Conservation (phyloP, 2,329 filamentous ascomycete species). For the Fusarium sarcochroum region DNA sequence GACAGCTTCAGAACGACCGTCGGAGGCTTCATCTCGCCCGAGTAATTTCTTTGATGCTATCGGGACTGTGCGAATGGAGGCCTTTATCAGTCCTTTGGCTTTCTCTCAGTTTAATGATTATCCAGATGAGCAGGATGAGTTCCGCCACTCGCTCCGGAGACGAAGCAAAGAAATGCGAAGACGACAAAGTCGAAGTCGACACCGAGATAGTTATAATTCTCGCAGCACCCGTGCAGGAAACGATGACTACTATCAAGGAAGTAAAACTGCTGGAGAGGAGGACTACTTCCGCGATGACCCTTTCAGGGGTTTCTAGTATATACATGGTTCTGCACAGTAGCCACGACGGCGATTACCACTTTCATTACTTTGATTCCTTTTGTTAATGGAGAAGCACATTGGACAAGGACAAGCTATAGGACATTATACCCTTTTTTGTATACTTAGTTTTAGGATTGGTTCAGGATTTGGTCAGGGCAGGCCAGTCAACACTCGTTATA, state of each 20-base stretch:
- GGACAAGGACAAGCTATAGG: conserved; percentile 26
- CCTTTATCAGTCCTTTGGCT: conserved; percentile 82
- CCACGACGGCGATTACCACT: conserved; percentile 20
- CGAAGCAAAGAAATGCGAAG: conserved; percentile 70
- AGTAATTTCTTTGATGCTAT: conserved; percentile 87
- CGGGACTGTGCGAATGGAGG: conserved; percentile 96
- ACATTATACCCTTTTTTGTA: conserved; percentile 47
- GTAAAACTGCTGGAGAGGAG: conserved; percentile 65
- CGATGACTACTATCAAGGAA: conserved; percentile 65
- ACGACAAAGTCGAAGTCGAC: conserved; percentile 66
- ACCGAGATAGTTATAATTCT: conserved; percentile 66
- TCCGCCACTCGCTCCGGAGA: conserved; percentile 62
- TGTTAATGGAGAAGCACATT: conserved; percentile 19
- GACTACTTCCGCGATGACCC: conserved; percentile 73
- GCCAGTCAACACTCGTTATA: conserved; percentile 26
- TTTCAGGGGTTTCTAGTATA: conserved; percentile 71
- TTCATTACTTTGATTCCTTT: conserved; percentile 37
- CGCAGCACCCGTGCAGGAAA: conserved; percentile 59
- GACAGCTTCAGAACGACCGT: conserved; percentile 64
- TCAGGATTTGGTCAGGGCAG: conserved; percentile 8
- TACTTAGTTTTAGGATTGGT: conserved; percentile 34
- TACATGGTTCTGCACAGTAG: conserved; percentile 5
- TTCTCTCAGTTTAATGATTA: conserved; percentile 63
- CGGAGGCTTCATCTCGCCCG: conserved; percentile 67
- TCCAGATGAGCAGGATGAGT: conserved; percentile 66